Percentiles rank a stretch among this genome's conserved stretches.
Evolutionary conservation across 1,139 yeast genomes (phyloP).

Genomic region (Ogataea hybrid): DNA sequence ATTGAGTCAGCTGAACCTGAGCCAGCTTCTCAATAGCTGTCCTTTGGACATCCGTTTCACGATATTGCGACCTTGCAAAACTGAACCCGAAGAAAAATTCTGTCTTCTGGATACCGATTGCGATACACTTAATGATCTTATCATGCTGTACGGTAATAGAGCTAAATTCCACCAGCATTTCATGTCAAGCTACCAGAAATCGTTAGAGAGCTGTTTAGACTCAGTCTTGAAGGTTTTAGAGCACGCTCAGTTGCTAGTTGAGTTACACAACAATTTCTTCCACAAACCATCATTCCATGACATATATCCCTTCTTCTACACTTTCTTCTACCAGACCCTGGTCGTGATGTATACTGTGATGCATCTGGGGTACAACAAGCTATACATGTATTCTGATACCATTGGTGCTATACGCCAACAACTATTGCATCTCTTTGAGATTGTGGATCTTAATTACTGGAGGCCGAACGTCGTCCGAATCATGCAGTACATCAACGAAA

Average conservation of each 20-base stretch:
- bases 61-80: constrained; percentile 27
- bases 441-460: constrained; percentile 26
- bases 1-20: constrained; percentile 19
- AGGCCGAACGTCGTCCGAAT: constrained; percentile 28
- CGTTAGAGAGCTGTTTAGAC: constrained; percentile 36
- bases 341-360: constrained; percentile 50
- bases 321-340: constrained; percentile 51
- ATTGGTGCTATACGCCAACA: constrained; percentile 23
- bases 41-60: constrained; percentile 29
- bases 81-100: constrained; percentile 25
- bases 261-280: constrained; percentile 23
- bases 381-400: constrained; percentile 27
- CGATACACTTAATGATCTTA: constrained; percentile 44
- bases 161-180: constrained; percentile 55
- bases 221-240: constrained; percentile 43
- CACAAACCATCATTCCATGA: constrained; percentile 26
- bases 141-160: constrained; percentile 45
- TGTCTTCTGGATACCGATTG: constrained; percentile 37
- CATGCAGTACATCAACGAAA: constrained; percentile 30
- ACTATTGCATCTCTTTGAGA: constrained; percentile 25
- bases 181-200: constrained; percentile 39
- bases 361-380: constrained; percentile 41
- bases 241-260: constrained; percentile 34
- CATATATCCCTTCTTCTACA: constrained; percentile 46
- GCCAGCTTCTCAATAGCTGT: constrained; percentile 23